phyloP scores from a whole-genome alignment of 179 eudicot genomes.

The Vitellaria paradoxa region DNA sequence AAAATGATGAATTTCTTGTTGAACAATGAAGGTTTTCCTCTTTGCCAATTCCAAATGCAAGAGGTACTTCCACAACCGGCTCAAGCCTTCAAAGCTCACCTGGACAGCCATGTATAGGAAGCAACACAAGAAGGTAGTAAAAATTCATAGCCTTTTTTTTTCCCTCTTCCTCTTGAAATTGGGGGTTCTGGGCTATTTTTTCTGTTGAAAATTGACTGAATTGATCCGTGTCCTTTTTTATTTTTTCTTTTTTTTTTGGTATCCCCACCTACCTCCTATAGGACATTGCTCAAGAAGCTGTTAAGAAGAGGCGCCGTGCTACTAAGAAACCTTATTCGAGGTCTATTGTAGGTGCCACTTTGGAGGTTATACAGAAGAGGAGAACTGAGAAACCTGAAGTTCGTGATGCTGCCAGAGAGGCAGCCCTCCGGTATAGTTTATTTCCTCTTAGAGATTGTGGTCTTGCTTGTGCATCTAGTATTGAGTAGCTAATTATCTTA shows the following conservation, averaged over 20 bases:
- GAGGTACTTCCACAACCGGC: constrained; percentile 68
- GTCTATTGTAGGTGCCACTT: constrained; percentile 66
- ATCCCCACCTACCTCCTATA: constrained; percentile 5
- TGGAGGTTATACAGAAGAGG: constrained; percentile 70
- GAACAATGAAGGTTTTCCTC: constrained; percentile 45
- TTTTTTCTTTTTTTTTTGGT: not conserved
- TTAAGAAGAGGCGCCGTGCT: constrained; percentile 67
- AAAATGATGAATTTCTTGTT: not conserved
- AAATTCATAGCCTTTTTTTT: not conserved
- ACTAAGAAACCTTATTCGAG: constrained; percentile 75
- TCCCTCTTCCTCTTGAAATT: too few species aligned
- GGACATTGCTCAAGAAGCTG: constrained; percentile 66
- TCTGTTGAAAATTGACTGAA: not conserved
- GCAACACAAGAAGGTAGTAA: constrained; percentile 58
- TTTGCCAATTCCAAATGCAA: constrained; percentile 58
- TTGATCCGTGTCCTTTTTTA: not conserved
- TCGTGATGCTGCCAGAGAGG: constrained; percentile 72
- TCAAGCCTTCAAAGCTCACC: constrained; percentile 62
- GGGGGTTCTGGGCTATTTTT: not conserved
- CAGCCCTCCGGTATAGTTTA: constrained; percentile 52
- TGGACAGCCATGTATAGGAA: constrained; percentile 69
- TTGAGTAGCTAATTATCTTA: too few species aligned
- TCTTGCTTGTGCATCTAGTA: not conserved
- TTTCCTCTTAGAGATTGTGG: not conserved
- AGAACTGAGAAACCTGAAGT: constrained; percentile 65